Evolutionary conservation across 306 rosid species (phyloP), one percentile per base, ranked within the genome.

Genomic region (Alnus glutinosa): DNA sequence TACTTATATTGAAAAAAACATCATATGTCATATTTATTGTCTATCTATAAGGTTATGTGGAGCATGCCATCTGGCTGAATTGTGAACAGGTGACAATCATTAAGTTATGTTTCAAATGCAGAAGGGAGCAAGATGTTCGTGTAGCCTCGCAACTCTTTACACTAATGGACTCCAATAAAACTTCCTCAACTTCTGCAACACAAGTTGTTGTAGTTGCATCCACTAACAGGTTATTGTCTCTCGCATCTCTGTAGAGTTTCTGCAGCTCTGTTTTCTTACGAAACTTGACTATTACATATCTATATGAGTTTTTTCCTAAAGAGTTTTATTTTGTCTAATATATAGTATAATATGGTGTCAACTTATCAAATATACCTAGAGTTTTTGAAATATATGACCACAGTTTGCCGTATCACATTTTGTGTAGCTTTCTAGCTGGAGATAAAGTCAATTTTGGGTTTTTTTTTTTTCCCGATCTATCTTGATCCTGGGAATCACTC

Each of bases 181-280:
- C 86, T 63, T 83, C 89, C 59, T 76, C 88, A 12, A 51, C 78
- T 32, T 86, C 85, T 58, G 80, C 75, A 42, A 86, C 92, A 12
- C 92, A 89, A 57, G 87, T 92, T 67, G 91, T 88, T 19, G 96
- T 95, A 57, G 94, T 95, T 88, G 98, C 98, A 74, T 88, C 98
- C 70, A 90, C 98, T 77, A 92, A 95, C 87, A 95, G 97, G 98
- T 94, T 76, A 46, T 32, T 10, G 9, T 70, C 18, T 55, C 36
- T 82, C 3, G 73, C 71, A 23, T 30, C n/a, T 11, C 55, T 66
- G 28, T 66, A 54, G 9, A 34, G 18, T 32, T 48, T 39, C 28
- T 39, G 49, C 14, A 37, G 49, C 30, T 67, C 50, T 16, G 1
- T 67, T 42, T 39, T 42, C 50, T 30, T 39, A 67, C 49, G 9